These are phyloP conservation scores for Wickerhamiella alocasiicola DNA, from an alignment of 805 yeast species.

Conservation along the genomic window DNA sequence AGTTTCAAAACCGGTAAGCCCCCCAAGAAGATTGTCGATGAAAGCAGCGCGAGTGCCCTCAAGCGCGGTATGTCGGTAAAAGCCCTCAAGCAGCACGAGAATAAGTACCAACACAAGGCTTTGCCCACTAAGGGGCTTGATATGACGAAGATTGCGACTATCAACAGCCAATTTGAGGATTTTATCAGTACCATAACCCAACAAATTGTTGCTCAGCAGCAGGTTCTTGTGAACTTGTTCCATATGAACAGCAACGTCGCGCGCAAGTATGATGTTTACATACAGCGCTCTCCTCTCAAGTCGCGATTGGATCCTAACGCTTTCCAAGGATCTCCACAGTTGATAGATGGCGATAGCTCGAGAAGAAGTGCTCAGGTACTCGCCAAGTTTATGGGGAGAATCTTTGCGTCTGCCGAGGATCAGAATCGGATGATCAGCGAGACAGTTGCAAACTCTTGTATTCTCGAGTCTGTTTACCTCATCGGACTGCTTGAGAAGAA, in stretches of 20 bases:
- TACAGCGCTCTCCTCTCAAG: slow-evolving; percentile 24
- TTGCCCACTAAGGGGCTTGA: neutral
- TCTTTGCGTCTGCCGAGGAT: slow-evolving; percentile 33
- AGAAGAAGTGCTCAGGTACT: slow-evolving; percentile 38
- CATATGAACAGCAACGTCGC: slow-evolving; percentile 31
- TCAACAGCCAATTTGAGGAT: slow-evolving; percentile 8
- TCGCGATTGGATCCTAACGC: slow-evolving; percentile 18
- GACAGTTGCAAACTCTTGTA: slow-evolving; percentile 28
- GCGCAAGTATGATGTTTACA: slow-evolving; percentile 27
- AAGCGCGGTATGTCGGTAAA: slow-evolving; percentile 9
- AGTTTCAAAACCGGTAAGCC: slow-evolving; percentile 3
- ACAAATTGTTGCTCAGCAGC: slow-evolving; percentile 34
- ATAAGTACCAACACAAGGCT: slow-evolving; percentile 7
- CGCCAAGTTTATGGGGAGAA: slow-evolving; percentile 33
- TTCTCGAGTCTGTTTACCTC: slow-evolving; percentile 34
- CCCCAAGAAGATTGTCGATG: neutral
- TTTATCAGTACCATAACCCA: slow-evolving; percentile 9
- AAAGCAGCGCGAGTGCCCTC: neutral
- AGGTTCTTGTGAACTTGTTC: slow-evolving; percentile 36
- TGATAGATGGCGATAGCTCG: slow-evolving; percentile 34
- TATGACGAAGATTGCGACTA: neutral
- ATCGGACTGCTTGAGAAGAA: slow-evolving; percentile 34
- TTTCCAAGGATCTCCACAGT: slow-evolving; percentile 22
- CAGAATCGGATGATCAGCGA: slow-evolving; percentile 26
- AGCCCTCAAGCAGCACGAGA: slow-evolving; percentile 1